A percentile compares a stretch with the other conserved stretches of the same genome.
Conservation (phyloP, 352 stramenopile species). For the Blastocystis sp. region DNA sequence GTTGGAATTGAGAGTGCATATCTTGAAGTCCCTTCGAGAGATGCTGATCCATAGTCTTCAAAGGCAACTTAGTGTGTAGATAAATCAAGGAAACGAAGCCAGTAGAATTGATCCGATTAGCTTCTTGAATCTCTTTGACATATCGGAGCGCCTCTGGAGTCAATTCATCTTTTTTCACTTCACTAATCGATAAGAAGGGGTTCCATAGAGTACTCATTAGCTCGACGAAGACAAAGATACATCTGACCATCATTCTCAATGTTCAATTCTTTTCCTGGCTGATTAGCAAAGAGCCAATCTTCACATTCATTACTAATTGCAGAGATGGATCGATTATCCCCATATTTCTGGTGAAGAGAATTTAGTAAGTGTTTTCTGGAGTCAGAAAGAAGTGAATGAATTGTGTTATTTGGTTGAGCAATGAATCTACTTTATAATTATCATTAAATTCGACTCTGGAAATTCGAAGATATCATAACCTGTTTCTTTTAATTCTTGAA, state of each 20-base stretch:
- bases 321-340: neutral
- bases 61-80: neutral
- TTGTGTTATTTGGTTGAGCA: neutral
- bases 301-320: slow-evolving; percentile 2
- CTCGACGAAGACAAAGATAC: neutral
- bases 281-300: neutral
- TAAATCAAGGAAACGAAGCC: neutral
- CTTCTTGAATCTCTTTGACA: neutral
- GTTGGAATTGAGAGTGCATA: neutral
- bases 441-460: neutral
- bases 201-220: too few relatives aligned
- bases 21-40: neutral
- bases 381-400: neutral
- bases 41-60: neutral
- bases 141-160: neutral
- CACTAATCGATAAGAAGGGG: neutral
- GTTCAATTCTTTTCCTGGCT: neutral
- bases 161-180: neutral
- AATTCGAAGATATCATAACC: slow-evolving; percentile 18
- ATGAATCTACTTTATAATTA: neutral
- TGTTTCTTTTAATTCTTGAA: neutral
- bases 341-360: neutral
- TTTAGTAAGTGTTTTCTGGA: neutral
- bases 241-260: slow-evolving; percentile 22
- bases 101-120: neutral